phyloP scores from a whole-genome alignment of 495 filamentous ascomycete species.

The Friedmanniomyces simplex region DNA sequence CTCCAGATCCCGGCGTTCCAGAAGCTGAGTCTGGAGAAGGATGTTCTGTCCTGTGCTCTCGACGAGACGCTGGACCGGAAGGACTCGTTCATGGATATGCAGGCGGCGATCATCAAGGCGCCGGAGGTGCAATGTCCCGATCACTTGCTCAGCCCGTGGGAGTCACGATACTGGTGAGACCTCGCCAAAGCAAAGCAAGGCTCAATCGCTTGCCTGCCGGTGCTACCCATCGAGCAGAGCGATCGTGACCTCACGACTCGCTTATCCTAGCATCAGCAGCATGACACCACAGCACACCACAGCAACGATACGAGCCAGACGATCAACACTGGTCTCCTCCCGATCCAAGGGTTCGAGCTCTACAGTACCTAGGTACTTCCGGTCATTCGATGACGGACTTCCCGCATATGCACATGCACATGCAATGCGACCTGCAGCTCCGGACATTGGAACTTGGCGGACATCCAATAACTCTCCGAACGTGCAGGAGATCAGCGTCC shows the following conservation, averaged over 20 bases:
- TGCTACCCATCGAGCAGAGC: too few relatives aligned
- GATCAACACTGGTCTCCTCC: too few relatives aligned
- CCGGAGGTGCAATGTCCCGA: conserved; percentile 2
- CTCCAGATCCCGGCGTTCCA: conserved; percentile 19
- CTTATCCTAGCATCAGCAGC: neutral
- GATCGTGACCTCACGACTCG: too few relatives aligned
- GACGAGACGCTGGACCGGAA: neutral
- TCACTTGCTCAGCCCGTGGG: conserved; percentile 6
- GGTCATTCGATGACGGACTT: neutral
- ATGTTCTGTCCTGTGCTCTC: conserved; percentile 20
- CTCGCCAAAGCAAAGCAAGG: neutral
- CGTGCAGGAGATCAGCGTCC: neutral
- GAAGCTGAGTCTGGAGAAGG: conserved; percentile 23
- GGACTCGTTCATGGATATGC: neutral
- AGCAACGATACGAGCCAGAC: neutral
- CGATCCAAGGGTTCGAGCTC: too few relatives aligned
- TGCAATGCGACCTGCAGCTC: neutral
- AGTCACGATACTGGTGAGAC: conserved; percentile 11
- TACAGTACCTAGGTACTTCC: neutral
- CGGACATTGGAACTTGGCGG: neutral
- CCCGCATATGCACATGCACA: neutral
- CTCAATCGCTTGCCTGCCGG: too few relatives aligned
- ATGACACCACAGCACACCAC: neutral
- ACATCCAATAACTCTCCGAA: neutral
- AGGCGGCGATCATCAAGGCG: neutral